These are phyloP conservation scores for Penicillium brevicompactum DNA, from an alignment of 2,329 filamentous ascomycete genomes.

Conservation along the genomic window DNA sequence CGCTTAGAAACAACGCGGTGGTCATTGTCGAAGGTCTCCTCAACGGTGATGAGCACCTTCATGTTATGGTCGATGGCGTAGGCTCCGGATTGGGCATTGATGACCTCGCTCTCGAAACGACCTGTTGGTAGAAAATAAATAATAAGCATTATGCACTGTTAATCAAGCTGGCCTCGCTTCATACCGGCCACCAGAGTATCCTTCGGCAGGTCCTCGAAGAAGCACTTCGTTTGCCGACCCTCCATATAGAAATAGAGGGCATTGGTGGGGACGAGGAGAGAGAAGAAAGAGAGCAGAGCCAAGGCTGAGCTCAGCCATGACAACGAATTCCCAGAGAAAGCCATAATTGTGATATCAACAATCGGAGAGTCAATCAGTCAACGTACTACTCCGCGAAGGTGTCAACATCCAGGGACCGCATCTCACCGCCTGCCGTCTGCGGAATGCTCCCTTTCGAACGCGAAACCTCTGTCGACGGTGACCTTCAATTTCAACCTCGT, in stretches of 20 bases:
- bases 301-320: slow-evolving; percentile 50
- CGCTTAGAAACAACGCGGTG: slow-evolving; percentile 92
- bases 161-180: slow-evolving; percentile 25
- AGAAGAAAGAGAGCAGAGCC: slow-evolving; percentile 67
- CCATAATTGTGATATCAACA: slow-evolving; percentile 32
- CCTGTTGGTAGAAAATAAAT: slow-evolving; percentile 48
- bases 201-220: slow-evolving; percentile 97
- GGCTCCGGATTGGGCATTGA: slow-evolving; percentile 66
- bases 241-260: slow-evolving; percentile 97
- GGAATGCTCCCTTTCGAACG: slow-evolving; percentile 26
- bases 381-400: slow-evolving; percentile 15
- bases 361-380: slow-evolving; percentile 16
- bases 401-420: slow-evolving; percentile 29
- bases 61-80: slow-evolving; percentile 76
- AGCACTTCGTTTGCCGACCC: slow-evolving; percentile 83
- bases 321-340: slow-evolving; percentile 34
- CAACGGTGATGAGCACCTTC: slow-evolving; percentile 87
- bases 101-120: slow-evolving; percentile 85
- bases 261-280: slow-evolving; percentile 64
- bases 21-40: slow-evolving; percentile 96
- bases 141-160: background rate
- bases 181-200: slow-evolving; percentile 90
- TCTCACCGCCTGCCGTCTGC: slow-evolving; percentile 25
- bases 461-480: slow-evolving; percentile 18
- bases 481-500: slow-evolving; percentile 8